Percentiles rank a stretch among this genome's conserved stretches.
phyloP scores from a whole-genome alignment of 345 rosid species.

The Linum lewisii region DNA sequence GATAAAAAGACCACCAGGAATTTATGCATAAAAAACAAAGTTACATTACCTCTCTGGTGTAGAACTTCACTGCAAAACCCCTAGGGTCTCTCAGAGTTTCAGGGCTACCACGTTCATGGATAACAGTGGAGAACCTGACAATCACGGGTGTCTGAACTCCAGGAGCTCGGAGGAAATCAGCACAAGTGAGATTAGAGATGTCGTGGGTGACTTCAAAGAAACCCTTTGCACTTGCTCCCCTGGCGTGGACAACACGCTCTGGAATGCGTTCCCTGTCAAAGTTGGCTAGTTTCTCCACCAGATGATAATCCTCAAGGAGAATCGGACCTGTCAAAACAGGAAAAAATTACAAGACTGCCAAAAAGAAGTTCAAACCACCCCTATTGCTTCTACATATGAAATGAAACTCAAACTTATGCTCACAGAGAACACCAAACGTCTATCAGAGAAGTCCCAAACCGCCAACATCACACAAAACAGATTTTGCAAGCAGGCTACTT shows the following conservation, averaged over 20 bases:
- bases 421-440: background rate
- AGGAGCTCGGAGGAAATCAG: constrained; percentile 91
- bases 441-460: background rate
- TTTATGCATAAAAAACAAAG: background rate
- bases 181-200: constrained; percentile 61
- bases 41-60: constrained; percentile 79
- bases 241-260: constrained; percentile 95
- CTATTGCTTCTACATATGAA: background rate
- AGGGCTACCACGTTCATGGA: constrained; percentile 98
- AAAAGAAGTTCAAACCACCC: background rate
- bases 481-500: too few species aligned
- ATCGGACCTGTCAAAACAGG: constrained; percentile 55
- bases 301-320: constrained; percentile 93
- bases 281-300: constrained; percentile 85
- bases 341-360: background rate
- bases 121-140: constrained; percentile 93
- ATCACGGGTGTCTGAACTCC: constrained; percentile 94
- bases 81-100: constrained; percentile 95
- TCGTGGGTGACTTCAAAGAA: constrained; percentile 98
- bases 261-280: constrained; percentile 92
- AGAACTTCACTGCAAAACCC: constrained; percentile 95
- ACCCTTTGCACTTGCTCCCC: constrained; percentile 98
- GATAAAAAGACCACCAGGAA: background rate
- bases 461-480: too few species aligned
- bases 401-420: background rate